These are phyloP conservation scores for Trametes versicolor DNA, from an alignment of 1,284 basidiomycete species.

Conservation along the genomic window DNA sequence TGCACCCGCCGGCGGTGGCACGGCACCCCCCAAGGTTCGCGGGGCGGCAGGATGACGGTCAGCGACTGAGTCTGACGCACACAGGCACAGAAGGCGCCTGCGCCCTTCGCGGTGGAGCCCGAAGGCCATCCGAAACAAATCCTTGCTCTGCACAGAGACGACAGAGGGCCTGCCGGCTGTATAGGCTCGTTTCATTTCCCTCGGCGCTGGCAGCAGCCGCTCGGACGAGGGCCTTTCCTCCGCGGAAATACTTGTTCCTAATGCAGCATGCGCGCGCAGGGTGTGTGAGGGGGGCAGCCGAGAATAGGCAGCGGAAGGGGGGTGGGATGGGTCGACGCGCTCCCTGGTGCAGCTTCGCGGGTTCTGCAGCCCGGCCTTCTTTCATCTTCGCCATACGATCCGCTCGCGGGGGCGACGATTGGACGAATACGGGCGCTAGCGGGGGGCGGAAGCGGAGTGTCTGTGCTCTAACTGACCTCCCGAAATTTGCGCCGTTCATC, in stretches of 20 bases:
- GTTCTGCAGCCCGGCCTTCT: conserved; percentile 12
- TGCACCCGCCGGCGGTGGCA: neutral
- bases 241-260: conserved; percentile 8
- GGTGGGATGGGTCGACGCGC: neutral
- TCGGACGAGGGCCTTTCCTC: conserved; percentile 7
- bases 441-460: neutral
- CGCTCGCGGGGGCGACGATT: conserved; percentile 15
- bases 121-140: neutral
- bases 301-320: conserved; percentile 9
- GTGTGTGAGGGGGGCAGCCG: neutral
- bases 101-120: neutral
- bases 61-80: conserved; percentile 4
- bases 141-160: neutral
- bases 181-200: conserved; percentile 3
- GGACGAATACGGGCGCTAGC: neutral
- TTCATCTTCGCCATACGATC: conserved; percentile 20
- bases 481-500: conserved; percentile 8
- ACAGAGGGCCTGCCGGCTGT: neutral
- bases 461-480: conserved; percentile 7
- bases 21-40: neutral
- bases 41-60: neutral
- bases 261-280: neutral
- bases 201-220: conserved; percentile 4
- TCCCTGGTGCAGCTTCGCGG: conserved; percentile 18
- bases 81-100: neutral